A percentile compares a stretch with the other conserved stretches of the same genome.
Evolutionary conservation across 306 rosid species (phyloP).

Genomic region (Cicer pinnatifidum): DNA sequence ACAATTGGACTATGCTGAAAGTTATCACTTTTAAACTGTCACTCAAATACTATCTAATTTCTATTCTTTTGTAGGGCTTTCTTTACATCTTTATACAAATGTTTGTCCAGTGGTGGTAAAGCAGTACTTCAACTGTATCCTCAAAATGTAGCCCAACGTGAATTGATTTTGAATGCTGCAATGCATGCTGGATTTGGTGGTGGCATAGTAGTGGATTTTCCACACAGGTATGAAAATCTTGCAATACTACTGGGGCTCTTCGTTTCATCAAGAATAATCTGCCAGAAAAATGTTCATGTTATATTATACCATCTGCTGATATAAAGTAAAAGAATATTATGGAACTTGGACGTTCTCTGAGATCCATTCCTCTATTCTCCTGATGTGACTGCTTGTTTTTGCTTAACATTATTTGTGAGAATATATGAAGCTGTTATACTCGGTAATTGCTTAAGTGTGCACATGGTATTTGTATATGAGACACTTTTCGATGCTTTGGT

Average conservation of each 20-base stretch:
- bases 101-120: constrained; percentile 85
- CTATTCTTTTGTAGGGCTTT: constrained; percentile 65
- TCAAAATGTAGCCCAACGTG: constrained; percentile 74
- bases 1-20: constrained; percentile 23
- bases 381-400: constrained; percentile 3
- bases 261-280: constrained; percentile 19
- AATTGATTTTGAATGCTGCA: constrained; percentile 75
- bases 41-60: not conserved
- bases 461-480: not conserved
- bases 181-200: constrained; percentile 96
- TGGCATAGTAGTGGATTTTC: constrained; percentile 87
- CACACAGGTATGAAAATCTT: constrained; percentile 70
- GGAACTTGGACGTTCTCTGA: constrained; percentile 22
- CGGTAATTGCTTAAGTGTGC: not conserved
- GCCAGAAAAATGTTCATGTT: not conserved
- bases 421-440: not conserved
- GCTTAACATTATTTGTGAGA: constrained; percentile 5
- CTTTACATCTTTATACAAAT: constrained; percentile 80
- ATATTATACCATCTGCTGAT: constrained; percentile 1
- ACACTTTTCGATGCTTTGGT: not conserved
- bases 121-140: constrained; percentile 92
- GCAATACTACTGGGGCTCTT: constrained; percentile 1
- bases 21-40: constrained; percentile 18
- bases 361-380: constrained; percentile 28
- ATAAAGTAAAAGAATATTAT: constrained; percentile 5